Evolutionary conservation across 805 yeast genomes (phyloP).

Genomic region (Saturnispora galanensis): DNA sequence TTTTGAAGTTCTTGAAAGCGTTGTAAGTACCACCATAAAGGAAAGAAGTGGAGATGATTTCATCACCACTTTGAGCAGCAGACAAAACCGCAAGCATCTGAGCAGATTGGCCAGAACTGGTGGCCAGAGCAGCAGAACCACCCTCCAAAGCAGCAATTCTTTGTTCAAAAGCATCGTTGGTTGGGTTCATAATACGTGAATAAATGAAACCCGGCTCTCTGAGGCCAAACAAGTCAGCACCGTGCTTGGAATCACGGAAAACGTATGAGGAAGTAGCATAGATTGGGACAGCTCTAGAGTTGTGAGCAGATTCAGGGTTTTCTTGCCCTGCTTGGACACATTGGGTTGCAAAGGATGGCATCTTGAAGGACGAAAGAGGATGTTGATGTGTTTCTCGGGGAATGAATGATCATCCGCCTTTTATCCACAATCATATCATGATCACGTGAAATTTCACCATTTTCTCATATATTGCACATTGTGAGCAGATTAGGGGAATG

Average conservation of each 20-base stretch:
- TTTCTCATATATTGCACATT: too few species aligned
- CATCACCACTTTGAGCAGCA: slow-evolving; percentile 82
- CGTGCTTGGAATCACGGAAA: slow-evolving; percentile 81
- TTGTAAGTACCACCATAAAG: slow-evolving; percentile 95
- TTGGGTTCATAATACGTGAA: slow-evolving; percentile 88
- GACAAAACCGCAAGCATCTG: slow-evolving; percentile 78
- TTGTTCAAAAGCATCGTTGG: slow-evolving; percentile 82
- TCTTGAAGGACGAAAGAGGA: neutral
- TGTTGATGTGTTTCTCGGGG: too few species aligned
- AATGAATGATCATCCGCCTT: too few species aligned
- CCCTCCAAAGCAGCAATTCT: slow-evolving; percentile 89
- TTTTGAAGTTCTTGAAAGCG: slow-evolving; percentile 86
- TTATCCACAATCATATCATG: too few species aligned
- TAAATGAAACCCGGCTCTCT: slow-evolving; percentile 80
- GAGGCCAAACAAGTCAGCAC: slow-evolving; percentile 81
- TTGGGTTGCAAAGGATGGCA: slow-evolving; percentile 11
- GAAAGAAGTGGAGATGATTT: slow-evolving; percentile 76
- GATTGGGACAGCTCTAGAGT: slow-evolving; percentile 87
- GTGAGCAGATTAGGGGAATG: too few species aligned
- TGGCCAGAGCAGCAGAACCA: slow-evolving; percentile 85
- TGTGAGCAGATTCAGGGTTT: slow-evolving; percentile 42
- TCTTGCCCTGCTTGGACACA: slow-evolving; percentile 97
- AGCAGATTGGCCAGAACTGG: slow-evolving; percentile 95
- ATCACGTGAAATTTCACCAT: too few species aligned
- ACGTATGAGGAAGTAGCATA: slow-evolving; percentile 87